Evolutionary conservation across 177 flowering plant species (phyloP).

Genomic region (Tripterygium wilfordii): DNA sequence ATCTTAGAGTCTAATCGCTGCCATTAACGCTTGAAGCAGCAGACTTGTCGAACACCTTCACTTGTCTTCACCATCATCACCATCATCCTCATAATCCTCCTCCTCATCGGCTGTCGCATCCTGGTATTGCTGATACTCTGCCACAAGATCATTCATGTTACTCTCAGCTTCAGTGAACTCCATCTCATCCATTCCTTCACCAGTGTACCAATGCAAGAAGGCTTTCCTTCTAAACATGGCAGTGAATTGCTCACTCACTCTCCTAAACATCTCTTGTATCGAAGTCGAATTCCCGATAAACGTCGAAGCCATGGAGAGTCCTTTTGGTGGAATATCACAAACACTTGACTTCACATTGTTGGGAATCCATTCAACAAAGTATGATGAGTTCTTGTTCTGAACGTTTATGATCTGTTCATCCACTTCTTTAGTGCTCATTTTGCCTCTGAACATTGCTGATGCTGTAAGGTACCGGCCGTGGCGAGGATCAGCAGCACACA

Average conservation of each 20-base stretch:
- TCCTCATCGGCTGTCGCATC: constrained; percentile 23
- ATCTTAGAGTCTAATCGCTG: background rate
- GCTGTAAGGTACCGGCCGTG: constrained; percentile 65
- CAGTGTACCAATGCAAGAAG: too few species aligned
- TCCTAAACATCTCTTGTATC: too few species aligned
- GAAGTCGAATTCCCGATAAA: too few species aligned
- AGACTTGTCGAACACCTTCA: constrained; percentile 12
- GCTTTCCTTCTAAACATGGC: too few species aligned
- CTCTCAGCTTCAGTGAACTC: constrained; percentile 24
- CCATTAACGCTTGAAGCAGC: constrained; percentile 5
- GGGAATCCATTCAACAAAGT: too few species aligned
- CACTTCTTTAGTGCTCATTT: constrained; percentile 56
- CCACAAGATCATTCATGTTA: constrained; percentile 26
- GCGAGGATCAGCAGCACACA: constrained; percentile 65
- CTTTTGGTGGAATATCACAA: too few species aligned
- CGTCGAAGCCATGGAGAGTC: too few species aligned
- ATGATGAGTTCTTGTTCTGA: too few species aligned
- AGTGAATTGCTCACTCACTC: too few species aligned
- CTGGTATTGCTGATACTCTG: constrained; percentile 26
- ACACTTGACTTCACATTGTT: too few species aligned
- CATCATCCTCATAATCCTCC: constrained; percentile 15
- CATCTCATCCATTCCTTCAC: too few species aligned
- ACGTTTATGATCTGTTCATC: too few species aligned
- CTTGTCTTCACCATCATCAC: constrained; percentile 5
- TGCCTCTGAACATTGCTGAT: constrained; percentile 67